These are phyloP conservation scores for Magnaporthiopsis poae DNA, from an alignment of 2,329 filamentous ascomycete species.

Conservation along the genomic window DNA sequence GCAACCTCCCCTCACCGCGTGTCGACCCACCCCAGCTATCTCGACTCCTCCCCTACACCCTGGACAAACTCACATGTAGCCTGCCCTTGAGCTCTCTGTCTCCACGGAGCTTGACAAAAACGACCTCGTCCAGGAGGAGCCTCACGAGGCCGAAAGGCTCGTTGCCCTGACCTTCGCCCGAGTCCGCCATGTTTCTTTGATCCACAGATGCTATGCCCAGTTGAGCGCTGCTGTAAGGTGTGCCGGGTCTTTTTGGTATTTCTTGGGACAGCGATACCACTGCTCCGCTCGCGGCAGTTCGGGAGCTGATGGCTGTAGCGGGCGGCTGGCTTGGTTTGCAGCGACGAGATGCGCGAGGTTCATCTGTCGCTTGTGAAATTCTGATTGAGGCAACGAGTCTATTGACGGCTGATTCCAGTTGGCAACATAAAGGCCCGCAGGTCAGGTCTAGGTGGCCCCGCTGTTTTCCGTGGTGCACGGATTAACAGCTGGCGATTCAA, in stretches of 20 bases:
- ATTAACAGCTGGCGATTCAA: neutral
- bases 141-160: constrained; percentile 95
- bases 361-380: neutral
- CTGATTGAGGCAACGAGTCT: neutral
- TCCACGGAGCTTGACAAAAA: constrained; percentile 92
- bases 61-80: constrained; percentile 66
- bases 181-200: constrained; percentile 62
- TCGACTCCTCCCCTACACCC: neutral
- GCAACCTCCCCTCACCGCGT: neutral
- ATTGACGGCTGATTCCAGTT: neutral
- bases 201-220: too few species aligned
- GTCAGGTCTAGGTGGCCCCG: too few species aligned
- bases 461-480: neutral
- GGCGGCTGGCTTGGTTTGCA: neutral
- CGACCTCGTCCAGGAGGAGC: constrained; percentile 85
- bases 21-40: neutral
- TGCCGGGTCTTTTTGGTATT: neutral
- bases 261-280: neutral
- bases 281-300: neutral
- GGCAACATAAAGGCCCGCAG: too few species aligned
- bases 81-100: constrained; percentile 92
- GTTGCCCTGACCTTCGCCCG: constrained; percentile 42
- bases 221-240: too few species aligned
- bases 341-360: neutral
- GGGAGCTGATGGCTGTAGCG: neutral